Base-by-base conservation (phyloP, 306 rosid genomes). In the Cucurbita argyrosperma region DNA sequence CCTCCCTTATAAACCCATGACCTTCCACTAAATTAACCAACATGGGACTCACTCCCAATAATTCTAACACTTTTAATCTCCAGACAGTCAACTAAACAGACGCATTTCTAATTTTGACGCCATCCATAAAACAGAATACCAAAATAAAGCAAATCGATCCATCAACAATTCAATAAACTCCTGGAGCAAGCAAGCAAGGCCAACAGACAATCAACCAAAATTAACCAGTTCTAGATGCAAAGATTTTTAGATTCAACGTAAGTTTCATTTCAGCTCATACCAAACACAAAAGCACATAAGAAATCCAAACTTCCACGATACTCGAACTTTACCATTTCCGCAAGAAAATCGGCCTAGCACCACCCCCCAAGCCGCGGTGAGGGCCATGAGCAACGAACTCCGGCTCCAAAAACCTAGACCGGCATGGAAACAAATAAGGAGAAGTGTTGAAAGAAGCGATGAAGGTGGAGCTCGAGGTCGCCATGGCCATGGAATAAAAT, bases 371-470 rank as follows among this genome's bases (percentile, higher is more conserved):
- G 79, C 61, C 79, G 23, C 70, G 61, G 10, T 80, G 79, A 65
- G 84, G 52, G 55, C 55, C 49, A 0, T 43, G 80, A 43, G 80
- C 75, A 79, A 84, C 53, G 76, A 70, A 76, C 50, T 80, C 76
- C 76, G 76, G 80, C 63, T 78, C 79, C 60, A 83, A 82, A 61
- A 80, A 54, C 61, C 76, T 78, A 19, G 81, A 74, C 39, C 71
- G 79, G 37, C 40, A 81, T 14, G 35, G 46, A 59, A 82, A 18
- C 45, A 81, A 7, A 77, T 80, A 78, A 30, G 87, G 74, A 65
- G 92, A 75, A 76, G 96, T 5, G 60, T 82, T 76, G 39, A 87
- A 74, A 65, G 92, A 75, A 76, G 91, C 85, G 58, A 87, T 58
- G 63, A 81, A 79, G 69, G 83, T 74, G 54, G 83, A 72, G 76